These are phyloP conservation scores for Xylogone sp. DNA, from an alignment of 2,329 filamentous ascomycete genomes.

Conservation along the genomic window DNA sequence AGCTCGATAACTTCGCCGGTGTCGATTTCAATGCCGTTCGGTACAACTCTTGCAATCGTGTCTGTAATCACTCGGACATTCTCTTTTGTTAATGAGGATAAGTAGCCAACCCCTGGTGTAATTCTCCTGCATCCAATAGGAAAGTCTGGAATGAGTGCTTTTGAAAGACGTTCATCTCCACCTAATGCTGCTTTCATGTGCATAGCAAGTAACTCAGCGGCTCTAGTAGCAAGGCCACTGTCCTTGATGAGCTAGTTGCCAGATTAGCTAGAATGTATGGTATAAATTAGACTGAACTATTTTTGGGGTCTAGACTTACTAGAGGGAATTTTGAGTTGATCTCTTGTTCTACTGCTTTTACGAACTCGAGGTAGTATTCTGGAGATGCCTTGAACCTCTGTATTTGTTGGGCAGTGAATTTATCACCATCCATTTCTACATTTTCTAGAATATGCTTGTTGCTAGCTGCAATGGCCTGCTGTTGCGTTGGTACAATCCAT, in stretches of 20 bases:
- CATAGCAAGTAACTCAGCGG: conserved; percentile 15
- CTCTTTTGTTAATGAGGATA: conserved; percentile 27
- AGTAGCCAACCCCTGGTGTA: conserved; percentile 33
- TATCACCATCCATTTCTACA: conserved; percentile 36
- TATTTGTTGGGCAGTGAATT: conserved; percentile 38
- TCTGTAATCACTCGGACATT: conserved; percentile 30
- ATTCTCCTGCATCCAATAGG: conserved; percentile 18
- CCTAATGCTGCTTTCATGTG: conserved; percentile 46
- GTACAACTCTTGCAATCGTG: conserved; percentile 28
- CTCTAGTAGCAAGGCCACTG: conserved; percentile 3
- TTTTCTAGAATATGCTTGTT: conserved; percentile 32
- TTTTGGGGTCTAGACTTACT: conserved; percentile 24
- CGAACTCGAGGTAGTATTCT: conserved; percentile 41
- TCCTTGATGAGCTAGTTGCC: conserved; percentile 1
- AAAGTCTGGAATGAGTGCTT: conserved; percentile 30
- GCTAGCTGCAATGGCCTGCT: conserved; percentile 36
- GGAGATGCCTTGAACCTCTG: conserved; percentile 43
- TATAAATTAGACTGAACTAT: background rate
- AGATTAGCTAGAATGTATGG: background rate
- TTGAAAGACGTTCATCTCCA: conserved; percentile 46
- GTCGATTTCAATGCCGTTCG: conserved; percentile 24
- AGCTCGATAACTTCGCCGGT: conserved; percentile 30
- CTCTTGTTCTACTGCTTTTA: conserved; percentile 43
- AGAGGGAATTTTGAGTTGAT: conserved; percentile 39
- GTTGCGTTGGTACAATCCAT: conserved; percentile 37